These are phyloP conservation scores for Pichia sp. DNA, from an alignment of 1,139 yeast genomes.

Conservation along the genomic window DNA sequence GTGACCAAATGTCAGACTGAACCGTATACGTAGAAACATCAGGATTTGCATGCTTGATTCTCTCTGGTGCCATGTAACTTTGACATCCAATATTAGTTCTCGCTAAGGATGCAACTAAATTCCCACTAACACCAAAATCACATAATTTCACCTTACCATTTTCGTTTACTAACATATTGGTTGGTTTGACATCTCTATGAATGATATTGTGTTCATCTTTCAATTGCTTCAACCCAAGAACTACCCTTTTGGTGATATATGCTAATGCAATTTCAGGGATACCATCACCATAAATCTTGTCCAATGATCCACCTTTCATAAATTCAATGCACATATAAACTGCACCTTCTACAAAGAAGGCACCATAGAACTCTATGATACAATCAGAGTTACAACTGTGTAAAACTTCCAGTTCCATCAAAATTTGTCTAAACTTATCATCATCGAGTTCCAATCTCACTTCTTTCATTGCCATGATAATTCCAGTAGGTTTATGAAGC, in stretches of 20 bases:
- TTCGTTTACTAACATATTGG: constrained; percentile 78
- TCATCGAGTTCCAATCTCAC: constrained; percentile 89
- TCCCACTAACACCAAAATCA: constrained; percentile 96
- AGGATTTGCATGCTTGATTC: constrained; percentile 60
- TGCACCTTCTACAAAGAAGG: constrained; percentile 95
- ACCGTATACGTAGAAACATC: constrained; percentile 84
- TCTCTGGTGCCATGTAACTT: constrained; percentile 98
- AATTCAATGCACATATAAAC: constrained; percentile 98
- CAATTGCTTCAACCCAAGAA: constrained; percentile 73
- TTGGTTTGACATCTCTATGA: constrained; percentile 96
- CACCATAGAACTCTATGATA: constrained; percentile 94
- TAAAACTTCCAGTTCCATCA: constrained; percentile 91
- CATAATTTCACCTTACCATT: constrained; percentile 84
- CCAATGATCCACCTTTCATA: constrained; percentile 97
- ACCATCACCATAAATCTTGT: constrained; percentile 68
- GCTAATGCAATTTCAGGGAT: constrained; percentile 77
- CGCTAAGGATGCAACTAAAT: constrained; percentile 91
- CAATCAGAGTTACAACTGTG: constrained; percentile 87
- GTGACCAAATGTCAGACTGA: constrained; percentile 94
- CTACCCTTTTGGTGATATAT: constrained; percentile 72
- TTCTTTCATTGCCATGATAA: constrained; percentile 95
- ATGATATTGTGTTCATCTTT: constrained; percentile 89
- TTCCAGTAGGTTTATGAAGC: constrained; percentile 87
- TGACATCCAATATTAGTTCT: constrained; percentile 97
- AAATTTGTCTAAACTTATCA: constrained; percentile 80